Conservation (phyloP, 805 yeast genomes). For the Starmera dryadoides region DNA sequence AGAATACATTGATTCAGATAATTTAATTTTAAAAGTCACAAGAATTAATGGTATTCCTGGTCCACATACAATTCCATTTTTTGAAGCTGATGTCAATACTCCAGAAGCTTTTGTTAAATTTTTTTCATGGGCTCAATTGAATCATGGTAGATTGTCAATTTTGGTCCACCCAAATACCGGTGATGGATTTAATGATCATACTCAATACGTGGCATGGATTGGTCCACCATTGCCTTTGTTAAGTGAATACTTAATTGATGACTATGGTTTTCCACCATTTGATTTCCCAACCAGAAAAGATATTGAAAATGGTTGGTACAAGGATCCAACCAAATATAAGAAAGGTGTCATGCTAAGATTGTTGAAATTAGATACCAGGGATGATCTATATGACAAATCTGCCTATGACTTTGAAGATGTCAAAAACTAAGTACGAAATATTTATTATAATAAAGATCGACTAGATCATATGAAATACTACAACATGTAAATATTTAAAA, state of each 20-base stretch:
- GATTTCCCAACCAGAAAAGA: conserved; percentile 7
- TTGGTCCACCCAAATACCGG: conserved; percentile 44
- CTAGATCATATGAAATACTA: too few relatives aligned
- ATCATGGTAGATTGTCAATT: conserved; percentile 44
- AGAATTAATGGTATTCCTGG: conserved; percentile 6
- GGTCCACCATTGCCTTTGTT: conserved; percentile 30
- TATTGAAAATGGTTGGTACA: conserved; percentile 7
- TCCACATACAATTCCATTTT: conserved; percentile 48
- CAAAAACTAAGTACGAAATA: too few relatives aligned
- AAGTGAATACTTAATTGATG: conserved; percentile 2
- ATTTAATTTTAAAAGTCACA: conserved; percentile 6
- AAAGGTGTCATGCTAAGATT: conserved; percentile 9
- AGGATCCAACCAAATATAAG: conserved; percentile 3
- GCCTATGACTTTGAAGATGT: too few relatives aligned
- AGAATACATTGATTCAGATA: conserved; percentile 25
- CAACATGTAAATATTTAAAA: too few relatives aligned
- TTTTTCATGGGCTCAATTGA: conserved; percentile 40
- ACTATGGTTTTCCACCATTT: conserved; percentile 5
- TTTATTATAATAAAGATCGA: too few relatives aligned
- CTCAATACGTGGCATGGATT: conserved; percentile 43
- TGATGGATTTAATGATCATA: conserved; percentile 36
- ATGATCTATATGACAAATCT: too few relatives aligned
- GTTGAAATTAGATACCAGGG: not conserved
- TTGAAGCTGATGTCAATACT: conserved; percentile 40
- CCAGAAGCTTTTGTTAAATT: conserved; percentile 33